These are phyloP conservation scores for Suillus weaverae DNA, from an alignment of 768 basidiomycete species.

Conservation along the genomic window DNA sequence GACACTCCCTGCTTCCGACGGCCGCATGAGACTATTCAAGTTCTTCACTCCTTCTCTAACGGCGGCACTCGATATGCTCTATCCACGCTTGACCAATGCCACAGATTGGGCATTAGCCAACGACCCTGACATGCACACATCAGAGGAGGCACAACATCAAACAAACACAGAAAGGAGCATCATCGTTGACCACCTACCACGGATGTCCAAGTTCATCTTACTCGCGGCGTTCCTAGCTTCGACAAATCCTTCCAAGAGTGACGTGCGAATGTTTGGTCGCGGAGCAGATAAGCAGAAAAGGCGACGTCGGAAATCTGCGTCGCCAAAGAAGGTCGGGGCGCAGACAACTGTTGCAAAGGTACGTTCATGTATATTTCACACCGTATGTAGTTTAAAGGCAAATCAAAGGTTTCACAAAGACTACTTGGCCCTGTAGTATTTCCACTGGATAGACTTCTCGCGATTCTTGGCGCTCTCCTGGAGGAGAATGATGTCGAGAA, in stretches of 20 bases:
- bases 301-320: slow-evolving; percentile 45
- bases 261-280: slow-evolving; percentile 81
- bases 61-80: slow-evolving; percentile 61
- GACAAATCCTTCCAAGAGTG: slow-evolving; percentile 79
- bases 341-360: slow-evolving; percentile 51
- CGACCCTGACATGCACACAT: slow-evolving; percentile 36
- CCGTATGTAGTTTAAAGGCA: slow-evolving; percentile 1
- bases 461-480: slow-evolving; percentile 74
- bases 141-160: slow-evolving; percentile 1
- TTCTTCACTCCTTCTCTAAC: slow-evolving; percentile 64
- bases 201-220: slow-evolving; percentile 73
- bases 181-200: slow-evolving; percentile 46
- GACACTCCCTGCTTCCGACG: slow-evolving; percentile 50
- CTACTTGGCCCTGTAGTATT: slow-evolving; percentile 78
- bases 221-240: slow-evolving; percentile 81
- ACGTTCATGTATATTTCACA: slow-evolving; percentile 11
- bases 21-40: slow-evolving; percentile 63
- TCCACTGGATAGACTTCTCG: slow-evolving; percentile 75
- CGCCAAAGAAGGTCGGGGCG: slow-evolving; percentile 36
- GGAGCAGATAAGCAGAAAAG: slow-evolving; percentile 65
- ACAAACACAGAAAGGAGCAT: slow-evolving; percentile 3
- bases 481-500: slow-evolving; percentile 65
- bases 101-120: slow-evolving; percentile 59
- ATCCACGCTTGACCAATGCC: slow-evolving; percentile 68
- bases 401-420: slow-evolving; percentile 66